A percentile compares a stretch with the other conserved stretches of the same genome.
phyloP scores from a whole-genome alignment of 2,329 filamentous ascomycete species.

The Exophiala alcalophila region DNA sequence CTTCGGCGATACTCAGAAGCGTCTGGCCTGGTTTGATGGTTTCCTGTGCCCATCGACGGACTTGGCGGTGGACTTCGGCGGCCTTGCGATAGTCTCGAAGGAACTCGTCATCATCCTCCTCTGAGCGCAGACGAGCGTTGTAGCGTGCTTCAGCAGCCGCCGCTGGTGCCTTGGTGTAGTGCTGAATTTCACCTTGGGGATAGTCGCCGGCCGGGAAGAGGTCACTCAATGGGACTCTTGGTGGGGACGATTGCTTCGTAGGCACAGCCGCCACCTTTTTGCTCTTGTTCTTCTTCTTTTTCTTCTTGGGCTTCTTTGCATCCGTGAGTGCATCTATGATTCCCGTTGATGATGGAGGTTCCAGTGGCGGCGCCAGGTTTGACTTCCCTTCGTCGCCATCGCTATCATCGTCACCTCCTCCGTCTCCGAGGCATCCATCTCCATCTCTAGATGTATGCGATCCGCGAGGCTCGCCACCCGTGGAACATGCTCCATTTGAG shows the following conservation, averaged over 20 bases:
- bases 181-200: constrained; percentile 47
- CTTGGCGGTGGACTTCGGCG: constrained; percentile 56
- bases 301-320: constrained; percentile 49
- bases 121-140: constrained; percentile 38
- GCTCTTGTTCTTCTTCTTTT: constrained; percentile 43
- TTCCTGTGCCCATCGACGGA: constrained; percentile 50
- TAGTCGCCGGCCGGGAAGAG: constrained; percentile 47
- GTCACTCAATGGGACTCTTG: constrained; percentile 45
- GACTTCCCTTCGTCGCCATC: constrained; percentile 30
- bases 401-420: constrained; percentile 32
- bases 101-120: constrained; percentile 50
- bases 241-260: constrained; percentile 45
- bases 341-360: constrained; percentile 20
- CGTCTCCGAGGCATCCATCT: constrained; percentile 42
- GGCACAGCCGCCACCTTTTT: constrained; percentile 13
- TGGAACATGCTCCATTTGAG: constrained; percentile 20
- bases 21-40: constrained; percentile 51
- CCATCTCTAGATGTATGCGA: constrained; percentile 44
- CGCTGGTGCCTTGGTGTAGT: constrained; percentile 48
- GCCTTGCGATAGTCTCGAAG: constrained; percentile 55
- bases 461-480: constrained; percentile 45
- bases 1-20: constrained; percentile 51
- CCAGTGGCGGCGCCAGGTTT: constrained; percentile 26
- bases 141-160: constrained; percentile 49
- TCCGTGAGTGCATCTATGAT: constrained; percentile 27